A percentile compares a stretch with the other conserved stretches of the same genome.
These are phyloP conservation scores for Nothomitra cinnamomea DNA, from an alignment of 2,329 filamentous ascomycete genomes.

Conservation along the genomic window DNA sequence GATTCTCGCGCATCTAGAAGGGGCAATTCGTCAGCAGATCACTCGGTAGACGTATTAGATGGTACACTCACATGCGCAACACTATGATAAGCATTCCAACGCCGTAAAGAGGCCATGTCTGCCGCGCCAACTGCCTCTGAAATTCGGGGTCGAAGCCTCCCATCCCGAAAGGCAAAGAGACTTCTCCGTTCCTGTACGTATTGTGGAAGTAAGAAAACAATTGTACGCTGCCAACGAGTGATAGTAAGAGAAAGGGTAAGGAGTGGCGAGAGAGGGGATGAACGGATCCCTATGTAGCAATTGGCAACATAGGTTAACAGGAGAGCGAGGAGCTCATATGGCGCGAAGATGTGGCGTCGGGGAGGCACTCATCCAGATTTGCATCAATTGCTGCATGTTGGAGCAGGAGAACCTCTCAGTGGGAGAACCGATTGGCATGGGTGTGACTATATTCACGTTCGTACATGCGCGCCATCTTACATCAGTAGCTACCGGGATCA, in stretches of 20 bases:
- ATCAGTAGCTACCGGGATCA: neutral
- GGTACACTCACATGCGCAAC: slow-evolving; percentile 22
- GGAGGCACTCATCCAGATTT: neutral
- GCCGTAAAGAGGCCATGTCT: slow-evolving; percentile 24
- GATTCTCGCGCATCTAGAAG: slow-evolving; percentile 13
- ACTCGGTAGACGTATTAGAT: slow-evolving; percentile 13
- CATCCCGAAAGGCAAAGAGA: neutral
- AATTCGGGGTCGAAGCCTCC: neutral
- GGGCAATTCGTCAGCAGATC: slow-evolving; percentile 26
- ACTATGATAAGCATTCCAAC: slow-evolving; percentile 22
- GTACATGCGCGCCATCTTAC: neutral
- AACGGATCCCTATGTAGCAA: neutral
- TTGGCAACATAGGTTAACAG: neutral
- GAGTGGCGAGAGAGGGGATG: neutral
- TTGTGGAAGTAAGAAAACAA: neutral
- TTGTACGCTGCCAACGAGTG: neutral
- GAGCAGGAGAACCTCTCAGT: neutral
- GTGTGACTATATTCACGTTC: neutral
- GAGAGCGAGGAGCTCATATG: neutral
- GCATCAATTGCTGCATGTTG: neutral
- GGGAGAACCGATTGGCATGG: neutral
- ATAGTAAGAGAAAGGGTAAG: neutral
- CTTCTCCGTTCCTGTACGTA: neutral
- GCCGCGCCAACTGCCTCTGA: neutral
- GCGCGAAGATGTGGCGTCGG: neutral